A percentile compares a stretch with the other conserved stretches of the same genome.
phyloP scores from a whole-genome alignment of 129 eudicot genomes.

The Flaveria ramosissima region DNA sequence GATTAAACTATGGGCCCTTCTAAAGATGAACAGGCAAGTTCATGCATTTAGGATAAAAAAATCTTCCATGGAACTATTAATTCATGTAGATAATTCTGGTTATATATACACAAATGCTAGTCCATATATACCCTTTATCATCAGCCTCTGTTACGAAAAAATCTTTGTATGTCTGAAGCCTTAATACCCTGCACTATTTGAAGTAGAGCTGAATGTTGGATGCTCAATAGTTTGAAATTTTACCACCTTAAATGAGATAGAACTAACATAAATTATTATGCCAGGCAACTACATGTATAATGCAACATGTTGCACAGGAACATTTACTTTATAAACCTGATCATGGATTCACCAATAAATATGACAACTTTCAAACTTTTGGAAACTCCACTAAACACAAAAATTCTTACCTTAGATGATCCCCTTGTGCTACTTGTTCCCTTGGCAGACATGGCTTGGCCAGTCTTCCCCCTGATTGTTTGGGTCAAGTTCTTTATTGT shows the following conservation, averaged over 20 bases:
- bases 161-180: not conserved
- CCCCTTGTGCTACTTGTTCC: slow-evolving; percentile 67
- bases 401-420: slow-evolving; percentile 67
- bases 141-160: too few relatives aligned
- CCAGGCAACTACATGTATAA: not conserved
- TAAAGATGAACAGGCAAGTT: not conserved
- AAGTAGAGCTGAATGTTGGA: not conserved
- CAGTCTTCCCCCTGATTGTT: slow-evolving; percentile 54
- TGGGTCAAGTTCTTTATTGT: slow-evolving; percentile 81
- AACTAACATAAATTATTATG: not conserved
- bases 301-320: not conserved
- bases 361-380: not conserved
- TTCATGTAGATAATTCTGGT: not conserved
- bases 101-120: not conserved
- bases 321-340: not conserved
- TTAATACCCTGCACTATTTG: not conserved
- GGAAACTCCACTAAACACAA: not conserved
- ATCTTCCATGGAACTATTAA: not conserved
- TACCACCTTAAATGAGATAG: not conserved
- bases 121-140: not conserved
- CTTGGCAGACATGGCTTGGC: slow-evolving; percentile 52
- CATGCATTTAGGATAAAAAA: not conserved
- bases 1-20: not conserved
- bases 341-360: not conserved
- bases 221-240: not conserved